Evolutionary conservation across 768 basidiomycete species (phyloP), one percentile per base, ranked within the genome.

Genomic region (Kwoniella bestiolae): DNA sequence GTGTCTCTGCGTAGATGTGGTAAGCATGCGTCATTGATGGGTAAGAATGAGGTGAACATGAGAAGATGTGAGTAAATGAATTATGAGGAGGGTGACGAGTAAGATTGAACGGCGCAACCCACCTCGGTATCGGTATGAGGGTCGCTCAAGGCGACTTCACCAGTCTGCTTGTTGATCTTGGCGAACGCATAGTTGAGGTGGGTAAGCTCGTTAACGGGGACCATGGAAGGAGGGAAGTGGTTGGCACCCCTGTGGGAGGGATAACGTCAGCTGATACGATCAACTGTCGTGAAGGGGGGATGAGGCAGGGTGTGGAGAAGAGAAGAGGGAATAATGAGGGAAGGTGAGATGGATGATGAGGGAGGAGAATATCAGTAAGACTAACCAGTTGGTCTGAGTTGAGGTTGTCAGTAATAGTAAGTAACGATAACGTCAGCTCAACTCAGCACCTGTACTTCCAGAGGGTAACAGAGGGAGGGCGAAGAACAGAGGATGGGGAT

Each of bases 111-210:
- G 18, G 5, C 2, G 18, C 3, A 3, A 35, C 78, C 45, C 62
- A 82, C 80, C 70, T 83, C 92, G 75, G 94, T 87, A 83, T 99
- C 95, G 0, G 94, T 89, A 94, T 94, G 97, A 1, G 84, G 80
- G 73, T 98, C 96, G 34, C 92, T 94, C 59, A 98, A 82, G 74
- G 86, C 82, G 26, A 97, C 94, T 75, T 91, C 91, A 47, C 94
- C 94, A 1, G 88, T 85, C 65, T 91, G 90, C 23, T 88, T 82
- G 71, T 86, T 87, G 71, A 98, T 80, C 71, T 97, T 91, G 26
- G 92, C 95, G 72, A 98, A 98, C 1, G 94, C 91, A 76, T 94
- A 92, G 32, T 93, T 86, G 70, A 94, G 87, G 79, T 94, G 94
- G 32, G 95, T 97, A 71, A 98, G 86, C 78, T 94, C 88, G n/a